A percentile compares a stretch with the other conserved stretches of the same genome.
Conservation (phyloP, 257 asterid species). For the Scutellaria minor region DNA sequence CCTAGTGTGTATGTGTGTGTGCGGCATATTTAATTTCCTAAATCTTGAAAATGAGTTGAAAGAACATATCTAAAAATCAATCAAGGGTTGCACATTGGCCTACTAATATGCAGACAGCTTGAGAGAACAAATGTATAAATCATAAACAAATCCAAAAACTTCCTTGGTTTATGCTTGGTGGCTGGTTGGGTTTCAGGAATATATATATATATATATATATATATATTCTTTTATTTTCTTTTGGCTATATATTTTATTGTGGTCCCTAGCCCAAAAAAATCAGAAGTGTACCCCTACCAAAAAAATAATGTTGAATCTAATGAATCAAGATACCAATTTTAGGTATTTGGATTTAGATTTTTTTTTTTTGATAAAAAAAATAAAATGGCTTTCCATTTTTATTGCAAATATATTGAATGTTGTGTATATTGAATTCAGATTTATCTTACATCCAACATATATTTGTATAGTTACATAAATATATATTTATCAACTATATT, state of each 20-base stretch:
- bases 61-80: conserved; percentile 15
- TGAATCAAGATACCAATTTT: conserved; percentile 1
- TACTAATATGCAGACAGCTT: conserved; percentile 26
- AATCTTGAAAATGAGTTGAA: conserved; percentile 24
- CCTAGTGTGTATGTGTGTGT: not conserved
- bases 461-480: too few species aligned
- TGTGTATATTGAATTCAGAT: too few species aligned
- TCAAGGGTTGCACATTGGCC: conserved; percentile 31
- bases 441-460: too few species aligned
- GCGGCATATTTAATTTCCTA: not conserved
- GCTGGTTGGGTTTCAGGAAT: not conserved
- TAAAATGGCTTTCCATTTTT: not conserved
- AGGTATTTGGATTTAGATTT: not conserved
- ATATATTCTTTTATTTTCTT: not conserved
- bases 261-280: not conserved
- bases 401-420: too few species aligned
- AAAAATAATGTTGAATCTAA: not conserved
- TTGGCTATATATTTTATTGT: not conserved
- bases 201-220: not conserved
- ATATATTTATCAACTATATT: too few species aligned
- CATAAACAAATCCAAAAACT: conserved; percentile 23
- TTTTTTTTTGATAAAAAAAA: not conserved
- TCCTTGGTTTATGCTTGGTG: conserved; percentile 3
- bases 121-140: conserved; percentile 20
- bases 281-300: not conserved